Percentiles rank a stretch among this genome's conserved stretches.
phyloP scores from a whole-genome alignment of 805 yeast genomes.

The Candida pseudofarinosa region DNA sequence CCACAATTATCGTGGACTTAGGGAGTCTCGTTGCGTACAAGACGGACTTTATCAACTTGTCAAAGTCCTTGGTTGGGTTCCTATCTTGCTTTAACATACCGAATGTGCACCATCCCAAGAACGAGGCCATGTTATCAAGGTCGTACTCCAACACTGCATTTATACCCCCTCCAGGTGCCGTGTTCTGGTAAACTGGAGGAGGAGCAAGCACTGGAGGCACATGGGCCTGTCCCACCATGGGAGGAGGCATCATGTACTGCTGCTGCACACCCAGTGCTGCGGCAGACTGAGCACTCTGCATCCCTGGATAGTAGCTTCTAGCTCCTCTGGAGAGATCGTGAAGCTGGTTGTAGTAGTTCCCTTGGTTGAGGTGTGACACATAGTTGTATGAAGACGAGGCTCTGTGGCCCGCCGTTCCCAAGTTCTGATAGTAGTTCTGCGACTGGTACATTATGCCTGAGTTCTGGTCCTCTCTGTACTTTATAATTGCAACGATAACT shows the following conservation, averaged over 20 bases:
- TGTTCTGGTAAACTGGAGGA: slow-evolving; percentile 6
- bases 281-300: slow-evolving; percentile 1
- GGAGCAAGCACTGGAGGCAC: slow-evolving; percentile 4
- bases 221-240: slow-evolving; percentile 7
- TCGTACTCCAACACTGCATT: slow-evolving; percentile 77
- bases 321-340: slow-evolving; percentile 6
- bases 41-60: slow-evolving; percentile 59
- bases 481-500: slow-evolving; percentile 23
- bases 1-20: slow-evolving; percentile 70
- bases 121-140: slow-evolving; percentile 71
- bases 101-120: slow-evolving; percentile 68
- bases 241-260: slow-evolving; percentile 5
- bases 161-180: slow-evolving; percentile 63
- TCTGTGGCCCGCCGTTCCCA: slow-evolving; percentile 40
- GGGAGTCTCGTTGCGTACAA: slow-evolving; percentile 87
- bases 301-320: slow-evolving; percentile 9
- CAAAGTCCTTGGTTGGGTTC: slow-evolving; percentile 48
- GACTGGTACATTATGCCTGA: slow-evolving; percentile 13
- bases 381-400: slow-evolving; percentile 25
- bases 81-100: slow-evolving; percentile 56
- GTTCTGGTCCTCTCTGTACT: not conserved
- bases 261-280: not conserved
- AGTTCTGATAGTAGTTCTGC: slow-evolving; percentile 17
- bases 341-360: slow-evolving; percentile 3
- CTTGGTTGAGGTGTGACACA: slow-evolving; percentile 17